Evolutionary conservation across 2,329 filamentous ascomycete species (phyloP).

Genomic region (Epichloe typhina): DNA sequence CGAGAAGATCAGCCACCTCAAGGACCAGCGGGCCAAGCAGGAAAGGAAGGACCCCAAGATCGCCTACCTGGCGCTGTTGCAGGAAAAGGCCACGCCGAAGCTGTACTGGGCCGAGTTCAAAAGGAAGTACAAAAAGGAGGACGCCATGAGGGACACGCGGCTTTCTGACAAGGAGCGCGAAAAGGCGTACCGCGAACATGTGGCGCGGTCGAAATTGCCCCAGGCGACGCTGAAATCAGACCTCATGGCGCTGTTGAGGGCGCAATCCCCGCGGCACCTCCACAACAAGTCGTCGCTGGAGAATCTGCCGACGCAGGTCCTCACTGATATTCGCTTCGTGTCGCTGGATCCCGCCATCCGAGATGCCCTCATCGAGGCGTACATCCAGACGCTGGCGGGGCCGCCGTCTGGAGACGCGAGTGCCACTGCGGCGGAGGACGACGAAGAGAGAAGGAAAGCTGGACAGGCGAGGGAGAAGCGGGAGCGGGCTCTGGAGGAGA

Average conservation of each 20-base stretch:
- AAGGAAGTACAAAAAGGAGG: conserved; percentile 73
- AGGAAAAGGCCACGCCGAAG: conserved; percentile 73
- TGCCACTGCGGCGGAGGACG: conserved; percentile 29
- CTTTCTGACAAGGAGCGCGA: conserved; percentile 67
- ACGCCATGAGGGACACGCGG: conserved; percentile 61
- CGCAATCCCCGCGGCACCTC: conserved; percentile 42
- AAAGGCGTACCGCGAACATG: conserved; percentile 64
- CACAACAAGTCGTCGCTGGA: conserved; percentile 45
- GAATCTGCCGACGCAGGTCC: conserved; percentile 46
- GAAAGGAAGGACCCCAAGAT: conserved; percentile 75
- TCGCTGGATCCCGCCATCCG: conserved; percentile 48
- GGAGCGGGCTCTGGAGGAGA: conserved; percentile 54
- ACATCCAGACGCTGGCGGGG: conserved; percentile 49
- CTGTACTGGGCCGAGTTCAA: conserved; percentile 97
- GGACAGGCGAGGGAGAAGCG: conserved; percentile 40
- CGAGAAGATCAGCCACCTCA: conserved; percentile 59
- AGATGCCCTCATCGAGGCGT: conserved; percentile 52
- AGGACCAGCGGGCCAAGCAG: conserved; percentile 58
- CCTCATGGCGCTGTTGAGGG: conserved; percentile 50
- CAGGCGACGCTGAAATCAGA: conserved; percentile 56
- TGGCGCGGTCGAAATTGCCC: conserved; percentile 52
- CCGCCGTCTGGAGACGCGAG: conserved; percentile 31
- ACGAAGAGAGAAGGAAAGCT: conserved; percentile 35
- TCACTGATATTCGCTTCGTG: conserved; percentile 57
- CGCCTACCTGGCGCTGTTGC: conserved; percentile 68